Base-by-base conservation (phyloP, 202 grass and related monocot species). In the Saccharum hybrid region DNA sequence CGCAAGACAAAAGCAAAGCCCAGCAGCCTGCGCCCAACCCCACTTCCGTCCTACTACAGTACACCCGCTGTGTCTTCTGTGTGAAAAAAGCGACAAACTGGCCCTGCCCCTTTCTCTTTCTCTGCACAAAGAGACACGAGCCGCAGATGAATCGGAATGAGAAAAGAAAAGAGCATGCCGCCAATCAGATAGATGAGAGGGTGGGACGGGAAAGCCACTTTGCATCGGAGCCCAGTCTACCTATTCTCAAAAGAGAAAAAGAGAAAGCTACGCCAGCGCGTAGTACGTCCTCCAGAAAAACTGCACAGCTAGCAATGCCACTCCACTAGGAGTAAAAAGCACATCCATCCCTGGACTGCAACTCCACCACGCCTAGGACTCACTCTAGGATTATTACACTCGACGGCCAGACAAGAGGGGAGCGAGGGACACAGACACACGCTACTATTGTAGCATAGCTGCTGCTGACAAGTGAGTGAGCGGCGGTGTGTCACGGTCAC, bases 1-100 rank as follows among this genome's bases (percentile, higher is more conserved):
- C 7, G 16, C 66, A 21, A 41, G 28, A 8, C 21, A 26, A 72
- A 72, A 82, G 19, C 78, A 90, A 77, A 79, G 76, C 74, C 77
- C 83, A 21, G 15, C 15, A 52, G 51, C 19, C 19, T 18, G 74
- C 72, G 71, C 69, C 57, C 46, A 63, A 69, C 81, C 77, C 63
- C 74, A 40, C 18, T 19, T 7, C 14, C 48, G 49, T 52, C 49
- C 49, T 22, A 43, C 1, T 2, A 9, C 2, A 42, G 41, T 12
- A 63, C 21, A 13, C 12, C 26, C 34, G 28, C 33, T 66, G 70
- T 74, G 43, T 16, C 16, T n/a, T 19, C 7, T 66, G 75, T 64
- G 63, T 39, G 45, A 46, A 77, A 66, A 84, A 80, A 66, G 19
- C 7, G 16, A 87, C 80, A 89, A 78, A 81, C 66, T 65, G 65